phyloP scores from a whole-genome alignment of 306 rosid species.

The Corylus americana region DNA sequence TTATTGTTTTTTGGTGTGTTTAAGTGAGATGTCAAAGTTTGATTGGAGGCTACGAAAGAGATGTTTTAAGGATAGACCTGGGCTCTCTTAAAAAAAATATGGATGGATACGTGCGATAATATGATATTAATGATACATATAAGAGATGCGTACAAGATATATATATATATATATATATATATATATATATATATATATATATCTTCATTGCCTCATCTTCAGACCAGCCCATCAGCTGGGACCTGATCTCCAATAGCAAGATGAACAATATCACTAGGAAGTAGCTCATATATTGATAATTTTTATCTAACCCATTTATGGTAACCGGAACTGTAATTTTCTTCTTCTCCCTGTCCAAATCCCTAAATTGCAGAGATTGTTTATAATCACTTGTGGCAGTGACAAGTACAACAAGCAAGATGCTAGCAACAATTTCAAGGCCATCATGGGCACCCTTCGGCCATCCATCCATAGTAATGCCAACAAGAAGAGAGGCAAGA shows the following conservation, averaged over 20 bases:
- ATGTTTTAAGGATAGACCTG: too few species aligned
- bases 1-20: too few species aligned
- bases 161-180: too few species aligned
- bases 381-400: slow-evolving; percentile 93
- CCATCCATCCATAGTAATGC: slow-evolving; percentile 91
- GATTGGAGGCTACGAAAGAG: too few species aligned
- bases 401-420: slow-evolving; percentile 93
- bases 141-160: too few species aligned
- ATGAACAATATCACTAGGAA: slow-evolving; percentile 94
- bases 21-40: too few species aligned
- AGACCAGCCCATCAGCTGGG: slow-evolving; percentile 86
- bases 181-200: too few species aligned
- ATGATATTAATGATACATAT: too few species aligned
- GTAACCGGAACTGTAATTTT: slow-evolving; percentile 82
- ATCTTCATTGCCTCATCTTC: too few species aligned
- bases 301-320: slow-evolving; percentile 85
- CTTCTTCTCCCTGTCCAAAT: slow-evolving; percentile 94
- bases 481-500: slow-evolving; percentile 77
- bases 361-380: slow-evolving; percentile 96
- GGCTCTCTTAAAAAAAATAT: too few species aligned
- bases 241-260: slow-evolving; percentile 91
- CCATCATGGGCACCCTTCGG: slow-evolving; percentile 99
- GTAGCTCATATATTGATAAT: slow-evolving; percentile 85
- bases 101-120: too few species aligned
- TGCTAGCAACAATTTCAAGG: slow-evolving; percentile 97